Conservation (phyloP, 805 yeast species). For the Saccharomycopsis fodiens region DNA sequence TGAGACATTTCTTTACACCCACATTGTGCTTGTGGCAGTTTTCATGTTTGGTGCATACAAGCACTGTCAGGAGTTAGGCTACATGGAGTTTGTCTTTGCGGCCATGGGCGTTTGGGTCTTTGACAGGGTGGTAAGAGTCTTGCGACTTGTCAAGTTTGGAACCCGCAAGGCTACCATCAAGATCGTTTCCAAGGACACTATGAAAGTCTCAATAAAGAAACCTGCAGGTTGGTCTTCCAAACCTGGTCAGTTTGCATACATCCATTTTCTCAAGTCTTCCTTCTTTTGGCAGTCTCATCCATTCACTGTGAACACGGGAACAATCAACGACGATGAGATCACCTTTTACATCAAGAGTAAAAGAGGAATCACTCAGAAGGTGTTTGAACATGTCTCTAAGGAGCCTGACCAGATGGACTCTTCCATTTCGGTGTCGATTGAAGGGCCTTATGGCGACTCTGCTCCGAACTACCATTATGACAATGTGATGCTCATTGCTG, state of each 20-base stretch:
- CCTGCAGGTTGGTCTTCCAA: constrained; percentile 39
- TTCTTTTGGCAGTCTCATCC: constrained; percentile 72
- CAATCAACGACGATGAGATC: constrained; percentile 31
- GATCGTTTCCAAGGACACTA: constrained; percentile 33
- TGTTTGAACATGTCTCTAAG: constrained; percentile 28
- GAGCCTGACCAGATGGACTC: constrained; percentile 26
- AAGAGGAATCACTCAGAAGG: constrained; percentile 47
- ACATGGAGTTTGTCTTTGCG: neutral
- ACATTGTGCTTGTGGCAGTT: neutral
- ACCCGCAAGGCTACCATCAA: constrained; percentile 22
- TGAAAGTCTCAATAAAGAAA: constrained; percentile 33
- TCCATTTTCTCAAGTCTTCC: constrained; percentile 46
- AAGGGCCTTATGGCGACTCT: constrained; percentile 58
- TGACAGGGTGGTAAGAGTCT: constrained; percentile 52
- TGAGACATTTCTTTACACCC: constrained; percentile 4
- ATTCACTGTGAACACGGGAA: constrained; percentile 47
- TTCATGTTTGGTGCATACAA: constrained; percentile 1
- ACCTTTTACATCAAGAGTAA: constrained; percentile 43
- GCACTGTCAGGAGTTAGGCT: constrained; percentile 6
- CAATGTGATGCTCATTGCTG: constrained; percentile 37
- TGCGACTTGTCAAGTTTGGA: constrained; percentile 34
- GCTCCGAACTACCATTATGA: constrained; percentile 33
- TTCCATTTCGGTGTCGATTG: constrained; percentile 35
- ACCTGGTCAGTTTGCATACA: constrained; percentile 53
- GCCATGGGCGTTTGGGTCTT: constrained; percentile 28